Evolutionary conservation across 1,284 basidiomycete species (phyloP), one percentile per base, ranked within the genome.

Genomic region (Leccinum subfulvum): DNA sequence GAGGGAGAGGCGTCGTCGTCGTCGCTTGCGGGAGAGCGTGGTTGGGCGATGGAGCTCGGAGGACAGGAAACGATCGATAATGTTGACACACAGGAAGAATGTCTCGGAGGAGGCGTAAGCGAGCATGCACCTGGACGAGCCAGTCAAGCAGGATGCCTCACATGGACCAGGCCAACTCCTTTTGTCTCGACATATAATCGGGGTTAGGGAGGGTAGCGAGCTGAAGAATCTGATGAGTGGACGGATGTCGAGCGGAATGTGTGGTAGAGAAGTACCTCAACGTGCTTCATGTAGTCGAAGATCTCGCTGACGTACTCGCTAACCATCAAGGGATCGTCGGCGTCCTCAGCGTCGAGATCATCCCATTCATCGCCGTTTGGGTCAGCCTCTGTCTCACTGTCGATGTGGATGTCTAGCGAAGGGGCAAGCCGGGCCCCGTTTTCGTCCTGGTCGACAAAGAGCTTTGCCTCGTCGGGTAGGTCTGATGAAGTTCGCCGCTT

Each of bases 261-360:
- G 14, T 21, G 35, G 56, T 13, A 10, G 9, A 53, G 62, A 9
- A 9, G 9, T 68, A 89, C 89, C 82, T 90, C 89, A 59, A 84
- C 77, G 65, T 87, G 79, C 75, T 92, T 91, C 80, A 98, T 86
- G 80, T 99, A 98, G 58, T 90, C 80, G 78, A 97, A 97, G 63
- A 98, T 97, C 66, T 98, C 97, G 28, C 82, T n/a, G 60, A 97
- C 96, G 74, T 99, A 99, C 78, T 98, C 95, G 78, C 89, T 92
- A 65, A 97, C 96, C 96, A 98, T 98, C 64, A 93, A 79, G 14
- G 96, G 96, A n/a, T n/a, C n/a, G n/a, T n/a, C n/a, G n/a, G 79
- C 84, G 73, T 99, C 97, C 62, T 95, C 96, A 3, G 88, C 90
- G 70, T 98, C 97, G 18, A 98, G 83, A 73, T 98, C 95, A 37